Base-by-base conservation (phyloP, 2,329 filamentous ascomycete species). In the Paramyrothecium roridum region DNA sequence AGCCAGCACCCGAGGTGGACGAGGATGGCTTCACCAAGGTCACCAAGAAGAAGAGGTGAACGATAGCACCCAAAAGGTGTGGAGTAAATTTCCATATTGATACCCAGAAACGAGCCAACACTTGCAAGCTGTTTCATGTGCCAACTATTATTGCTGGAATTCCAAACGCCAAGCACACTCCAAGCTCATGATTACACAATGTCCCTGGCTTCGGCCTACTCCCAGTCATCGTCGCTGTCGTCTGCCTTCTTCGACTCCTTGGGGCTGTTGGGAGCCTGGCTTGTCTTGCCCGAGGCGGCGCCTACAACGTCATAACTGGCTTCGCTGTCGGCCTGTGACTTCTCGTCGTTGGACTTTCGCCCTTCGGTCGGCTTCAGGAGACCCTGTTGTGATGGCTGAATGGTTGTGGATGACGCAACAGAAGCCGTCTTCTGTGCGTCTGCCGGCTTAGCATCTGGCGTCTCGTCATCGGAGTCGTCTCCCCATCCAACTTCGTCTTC, bases 281-380 rank as follows among this genome's bases (percentile, higher is more conserved):
- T 96, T 40, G 87, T 85, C 48, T 85, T 83, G 50, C 89, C 90
- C 52, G 89, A 93, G 48, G 85, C 79, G 7, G 88, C 87, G 8
- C 89, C 89, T 48, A 99, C 91, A 34, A 99, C 82, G 70, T 99
- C 95, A 71, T 99, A 99, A 75, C 92, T 96, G 19, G 91, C 91
- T 65, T 99, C 95, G 69, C 93, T 97, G 65, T 95, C 95, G 8
- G 92, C 86, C 63, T 95, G 90, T 23, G 90, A 96, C 70, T 93
- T 92, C 70, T 92, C 89, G 67, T 96, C 92, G 65, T 96, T 89
- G 23, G 92, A 96, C 65, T 82, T 85, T 50, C 90, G 87, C 19
- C 86, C 77, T 63, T 89, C 84, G 30, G 76, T 54, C 22, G 86
- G 80, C 71, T 91, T 91, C 50, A 85, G 76, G n/a, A 67, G 68